phyloP scores from a whole-genome alignment of 306 rosid genomes.

The Vigna hirtella region DNA sequence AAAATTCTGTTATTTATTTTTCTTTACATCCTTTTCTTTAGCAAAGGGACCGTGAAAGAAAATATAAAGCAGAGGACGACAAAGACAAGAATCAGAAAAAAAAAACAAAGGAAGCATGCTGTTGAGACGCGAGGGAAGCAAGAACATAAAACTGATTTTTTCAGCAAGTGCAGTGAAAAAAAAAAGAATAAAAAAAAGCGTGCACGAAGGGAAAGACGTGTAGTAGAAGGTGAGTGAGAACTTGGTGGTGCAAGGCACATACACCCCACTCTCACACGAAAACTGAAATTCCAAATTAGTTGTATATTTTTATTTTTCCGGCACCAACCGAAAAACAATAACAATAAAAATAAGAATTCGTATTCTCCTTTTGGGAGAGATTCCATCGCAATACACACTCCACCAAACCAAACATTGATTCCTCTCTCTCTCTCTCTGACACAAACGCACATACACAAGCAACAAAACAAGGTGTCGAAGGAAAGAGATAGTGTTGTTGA shows the following conservation, averaged over 20 bases:
- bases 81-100: background rate
- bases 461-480: background rate
- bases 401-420: constrained; percentile 38
- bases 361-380: constrained; percentile 33
- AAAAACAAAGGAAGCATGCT: background rate
- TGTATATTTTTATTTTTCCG: background rate
- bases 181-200: background rate
- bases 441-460: background rate
- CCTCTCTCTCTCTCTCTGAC: constrained; percentile 32
- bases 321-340: constrained; percentile 25
- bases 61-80: background rate
- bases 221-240: background rate
- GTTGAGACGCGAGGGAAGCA: background rate
- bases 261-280: constrained; percentile 3
- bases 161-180: background rate
- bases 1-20: background rate
- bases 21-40: background rate
- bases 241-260: background rate
- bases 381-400: constrained; percentile 43
- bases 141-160: constrained; percentile 14
- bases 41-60: background rate
- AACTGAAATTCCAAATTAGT: constrained; percentile 29
- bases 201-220: background rate
- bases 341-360: background rate
- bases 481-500: background rate